phyloP scores from a whole-genome alignment of 305 asterid genomes.

The Fraxinus floribunda region DNA sequence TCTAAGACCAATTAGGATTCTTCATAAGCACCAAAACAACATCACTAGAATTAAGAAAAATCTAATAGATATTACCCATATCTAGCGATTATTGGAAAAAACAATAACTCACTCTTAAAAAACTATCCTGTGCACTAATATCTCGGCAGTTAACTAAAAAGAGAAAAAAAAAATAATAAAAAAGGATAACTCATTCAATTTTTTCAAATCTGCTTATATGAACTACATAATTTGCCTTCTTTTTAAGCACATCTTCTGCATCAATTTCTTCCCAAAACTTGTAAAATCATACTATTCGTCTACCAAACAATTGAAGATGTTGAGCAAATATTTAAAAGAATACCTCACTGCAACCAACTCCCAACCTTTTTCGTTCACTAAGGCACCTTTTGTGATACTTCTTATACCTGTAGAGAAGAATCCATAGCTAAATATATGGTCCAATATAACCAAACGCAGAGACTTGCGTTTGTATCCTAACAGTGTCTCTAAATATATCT shows the following conservation, averaged over 20 bases:
- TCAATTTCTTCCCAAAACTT: not conserved
- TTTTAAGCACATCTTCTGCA: not conserved
- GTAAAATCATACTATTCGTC: too few relatives aligned
- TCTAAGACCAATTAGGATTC: not conserved
- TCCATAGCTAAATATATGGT: slow-evolving; percentile 1
- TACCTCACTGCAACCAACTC: slow-evolving; percentile 61
- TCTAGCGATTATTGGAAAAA: not conserved
- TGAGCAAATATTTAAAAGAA: not conserved
- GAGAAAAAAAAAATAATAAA: not conserved
- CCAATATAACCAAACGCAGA: not conserved
- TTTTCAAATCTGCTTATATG: not conserved
- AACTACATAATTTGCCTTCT: not conserved
- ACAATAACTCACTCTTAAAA: not conserved
- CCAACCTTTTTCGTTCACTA: slow-evolving; percentile 49
- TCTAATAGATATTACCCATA: not conserved
- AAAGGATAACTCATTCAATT: not conserved
- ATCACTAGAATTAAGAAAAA: not conserved
- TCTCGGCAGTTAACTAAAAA: not conserved
- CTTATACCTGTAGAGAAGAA: slow-evolving; percentile 54
- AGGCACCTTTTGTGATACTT: slow-evolving; percentile 64
- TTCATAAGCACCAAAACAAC: not conserved
- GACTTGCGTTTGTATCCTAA: slow-evolving; percentile 10
- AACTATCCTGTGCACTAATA: not conserved
- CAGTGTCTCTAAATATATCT: slow-evolving; percentile 18
- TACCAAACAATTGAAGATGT: not conserved